Base-by-base conservation (phyloP, 805 yeast genomes). In the Myxozyma sirexii region DNA sequence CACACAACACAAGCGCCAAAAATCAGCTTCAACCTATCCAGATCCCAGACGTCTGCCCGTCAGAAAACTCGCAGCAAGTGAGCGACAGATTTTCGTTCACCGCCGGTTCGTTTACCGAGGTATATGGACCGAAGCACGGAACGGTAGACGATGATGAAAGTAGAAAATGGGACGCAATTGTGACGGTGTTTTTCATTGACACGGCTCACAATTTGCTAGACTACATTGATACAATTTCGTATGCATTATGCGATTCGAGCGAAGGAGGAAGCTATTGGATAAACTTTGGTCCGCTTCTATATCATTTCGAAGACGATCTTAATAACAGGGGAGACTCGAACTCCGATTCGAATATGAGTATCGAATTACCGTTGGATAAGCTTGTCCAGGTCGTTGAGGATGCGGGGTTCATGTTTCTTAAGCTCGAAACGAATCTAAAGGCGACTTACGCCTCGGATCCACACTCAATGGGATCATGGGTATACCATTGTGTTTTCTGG, bases 271-370 rank as follows among this genome's bases (percentile, higher is more conserved):
- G 89, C 0, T 78, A 80, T 47, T 93, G 98, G 98, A 83, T 93
- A 64, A 93, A 94, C 70, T 79, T 85, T 15, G 99, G 99, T 0
- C 99, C 99, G 0, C 77, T 94, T 61, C 87, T 92, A 72, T 93
- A 94, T 77, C 97, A 97, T 0, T 84, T 90, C 4, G 65, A 61
- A 51, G 65, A 57, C 24, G 57, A 60, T 15, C 60, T 50, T 23
- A 56, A 33, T 26, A 24, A 19, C 19, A 47, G 41, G 15, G 26
- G 26, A 24, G 27, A 31, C 8, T 27, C 12, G 13, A 27, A 45
- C 15, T 4, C 49, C 26, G 53, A 42, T n/a, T 15, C 50, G 1
- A 90, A 48, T 86, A 96, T 43, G 79, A 82, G 70, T 84, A 84
- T 33, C 0, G 97, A 92, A 70, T 75, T 90, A 24, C 84, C 85